These are phyloP conservation scores for Suhomyces ambrosiae DNA, from an alignment of 1,139 yeast genomes.

Conservation along the genomic window DNA sequence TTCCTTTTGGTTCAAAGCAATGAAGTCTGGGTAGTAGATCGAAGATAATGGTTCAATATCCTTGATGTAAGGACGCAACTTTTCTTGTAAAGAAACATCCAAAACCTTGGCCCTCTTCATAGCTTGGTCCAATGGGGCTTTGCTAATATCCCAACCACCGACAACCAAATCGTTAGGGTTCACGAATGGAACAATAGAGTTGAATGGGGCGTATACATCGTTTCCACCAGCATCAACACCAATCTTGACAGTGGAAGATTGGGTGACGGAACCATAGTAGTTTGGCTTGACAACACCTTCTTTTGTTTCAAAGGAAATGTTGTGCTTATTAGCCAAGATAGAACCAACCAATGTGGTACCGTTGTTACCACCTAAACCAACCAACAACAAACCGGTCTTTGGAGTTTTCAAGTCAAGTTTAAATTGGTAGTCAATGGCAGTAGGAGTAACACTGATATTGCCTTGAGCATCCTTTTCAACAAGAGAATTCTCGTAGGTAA, in stretches of 20 bases:
- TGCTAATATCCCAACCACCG: slow-evolving; percentile 94
- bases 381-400: slow-evolving; percentile 85
- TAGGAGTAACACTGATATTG: slow-evolving; percentile 68
- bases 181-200: slow-evolving; percentile 83
- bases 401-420: slow-evolving; percentile 82
- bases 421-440: slow-evolving; percentile 75
- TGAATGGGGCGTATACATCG: slow-evolving; percentile 93
- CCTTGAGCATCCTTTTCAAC: slow-evolving; percentile 58
- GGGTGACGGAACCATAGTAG: slow-evolving; percentile 96
- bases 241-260: slow-evolving; percentile 84
- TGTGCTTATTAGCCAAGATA: slow-evolving; percentile 80
- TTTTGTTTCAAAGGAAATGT: slow-evolving; percentile 78
- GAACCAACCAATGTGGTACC: slow-evolving; percentile 92
- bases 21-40: slow-evolving; percentile 92
- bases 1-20: slow-evolving; percentile 90
- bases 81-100: slow-evolving; percentile 80
- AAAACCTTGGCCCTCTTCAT: slow-evolving; percentile 86
- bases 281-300: slow-evolving; percentile 80
- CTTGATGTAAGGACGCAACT: slow-evolving; percentile 68
- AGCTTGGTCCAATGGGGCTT: slow-evolving; percentile 70
- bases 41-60: slow-evolving; percentile 76
- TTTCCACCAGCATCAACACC: slow-evolving; percentile 83
- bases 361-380: slow-evolving; percentile 96
- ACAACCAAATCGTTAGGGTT: slow-evolving; percentile 88
- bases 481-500: slow-evolving; percentile 67